Evolutionary conservation across 164 flowering plant genomes (phyloP), one percentile per base, ranked within the genome.

Genomic region (Aristolochia contorta): DNA sequence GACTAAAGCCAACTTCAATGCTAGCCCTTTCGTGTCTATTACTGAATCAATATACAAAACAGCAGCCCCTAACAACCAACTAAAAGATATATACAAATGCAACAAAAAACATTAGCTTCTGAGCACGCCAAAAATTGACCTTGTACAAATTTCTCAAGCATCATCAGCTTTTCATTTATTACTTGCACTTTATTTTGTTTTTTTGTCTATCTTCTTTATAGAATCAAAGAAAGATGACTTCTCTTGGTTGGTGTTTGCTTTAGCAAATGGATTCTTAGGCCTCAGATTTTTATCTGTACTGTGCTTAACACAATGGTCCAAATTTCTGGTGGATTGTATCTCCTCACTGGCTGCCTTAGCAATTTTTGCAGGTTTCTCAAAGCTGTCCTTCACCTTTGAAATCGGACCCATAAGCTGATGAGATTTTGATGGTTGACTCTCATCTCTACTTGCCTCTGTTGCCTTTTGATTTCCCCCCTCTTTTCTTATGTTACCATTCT

Each of bases 261-360:
- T 87, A 3, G 76, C 79, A 61, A 84, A 84, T n/a, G 87, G 85
- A 75, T 81, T 80, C 32, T 73, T 19, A 14, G 83, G 82, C 63
- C 63, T 61, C 50, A 59, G 62, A 8, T 32, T 49, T 21, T 16
- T 45, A 20, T 47, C 65, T 0, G 12, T 27, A 56, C 57, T 72
- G 47, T 72, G 74, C 32, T 18, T 58, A 13, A 3, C 62, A 30
- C 63, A 71, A 54, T 55, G 71, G 23, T 50, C 53, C 32, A 12
- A 24, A 68, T 61, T 59, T 65, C 58, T 65, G 48, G 45, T 71
- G 62, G 58, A 27, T 46, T 69, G 68, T 4, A 57, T 23, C 57
- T 75, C 71, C 64, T 66, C 80, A 12, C 51, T 58, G 22, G 58
- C 72, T 48, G 33, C 59, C 53, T 68, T 73, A 53, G 32, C n/a